Evolutionary conservation across 139 green algal genomes (phyloP), one percentile per base, ranked within the genome.

Genomic region (Pleodorina starrii): DNA sequence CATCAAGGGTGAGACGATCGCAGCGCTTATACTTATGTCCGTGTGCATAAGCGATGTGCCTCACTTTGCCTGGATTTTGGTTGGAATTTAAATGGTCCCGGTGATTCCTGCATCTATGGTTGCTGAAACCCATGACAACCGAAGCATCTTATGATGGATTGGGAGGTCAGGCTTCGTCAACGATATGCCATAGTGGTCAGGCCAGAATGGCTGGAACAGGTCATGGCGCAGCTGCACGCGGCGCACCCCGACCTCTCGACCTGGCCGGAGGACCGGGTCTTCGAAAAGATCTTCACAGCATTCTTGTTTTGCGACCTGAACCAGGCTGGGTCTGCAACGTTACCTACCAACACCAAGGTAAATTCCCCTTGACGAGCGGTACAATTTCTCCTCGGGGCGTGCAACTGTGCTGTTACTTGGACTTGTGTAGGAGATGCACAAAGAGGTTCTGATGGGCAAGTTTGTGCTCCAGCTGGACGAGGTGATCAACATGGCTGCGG

Each of bases 381-480:
- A 27, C 71, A 66, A 25, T 25, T 66, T 25, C 54, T 66, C 6
- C 54, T 25, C 54, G 29, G 9, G 54, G 25, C 29, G 54, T 66
- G 21, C 54, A 66, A 66, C 54, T 66, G 7, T 27, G 54, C n/a
- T n/a, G 54, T 78, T 50, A 1, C 5, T n/a, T 40, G 5, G 2
- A n/a, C 40, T n/a, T 7, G 35, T n/a, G 84, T 91, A 97, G 93
- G 72, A 51, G 46, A 72, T 92, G 74, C 91, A 96, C 89, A 89
- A 94, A 57, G 60, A 74, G 25, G n/a, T 59, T 40, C 71, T 97
- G 48, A 50, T 50, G n/a, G 95, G 95, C 11, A 92, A 91, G 71
- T 94, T 93, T 46, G 89, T 98, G 21, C 75, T 98, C 75, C 96
- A 98, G 85, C 43, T 96, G 16, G 94, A 97, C 59, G 95, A 98